Evolutionary conservation across 164 flowering plant species (phyloP), one percentile per base, ranked within the genome.

Genomic region (Brasenia schreberi): DNA sequence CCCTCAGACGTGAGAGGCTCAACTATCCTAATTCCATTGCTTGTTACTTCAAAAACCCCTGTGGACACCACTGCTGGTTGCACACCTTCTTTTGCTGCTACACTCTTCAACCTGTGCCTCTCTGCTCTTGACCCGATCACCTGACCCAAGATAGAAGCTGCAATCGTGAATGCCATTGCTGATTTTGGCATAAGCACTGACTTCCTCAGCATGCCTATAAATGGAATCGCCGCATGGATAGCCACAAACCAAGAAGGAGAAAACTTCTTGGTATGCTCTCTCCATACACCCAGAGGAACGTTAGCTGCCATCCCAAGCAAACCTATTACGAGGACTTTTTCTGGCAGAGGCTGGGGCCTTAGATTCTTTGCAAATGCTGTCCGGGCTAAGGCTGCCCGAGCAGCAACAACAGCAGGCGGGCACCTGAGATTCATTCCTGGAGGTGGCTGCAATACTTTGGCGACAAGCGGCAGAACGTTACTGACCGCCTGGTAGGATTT

Each of bases 91-190:
- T 14, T 9, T 49, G 56, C 56, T 49, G 56, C 56, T 49, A 49
- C 3, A 11, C 82, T 70, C 71, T 87, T 84, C 63, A 95, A 71
- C 42, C 97, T 81, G 66, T 80, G 71, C 33, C 99, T 80, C 76
- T 94, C 99, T 1, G 98, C 98, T 67, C 96, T 87, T 0, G 98
- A 87, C 10, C 98, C 98, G 56, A 93, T 87, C 5, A 87, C 92
- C 78, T 94, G 99, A 59, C 99, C 97, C 66, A 94, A 64, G 45
- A 94, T 66, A 0, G 99, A 94, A 4, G 99, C 97, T 66, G 85
- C 99, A 59, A 94, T 87, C 17, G 99, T 94, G 64, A 94, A 84
- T 5, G 96, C 97, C 97, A 94, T 94, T 10, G 99, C 99, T 18
- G 97, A 59, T 74, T 92, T 95, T 5, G 99, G 99, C 99, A 95